Conservation (phyloP, 2,329 filamentous ascomycete genomes). For the Arthrobotrys sinensis region DNA sequence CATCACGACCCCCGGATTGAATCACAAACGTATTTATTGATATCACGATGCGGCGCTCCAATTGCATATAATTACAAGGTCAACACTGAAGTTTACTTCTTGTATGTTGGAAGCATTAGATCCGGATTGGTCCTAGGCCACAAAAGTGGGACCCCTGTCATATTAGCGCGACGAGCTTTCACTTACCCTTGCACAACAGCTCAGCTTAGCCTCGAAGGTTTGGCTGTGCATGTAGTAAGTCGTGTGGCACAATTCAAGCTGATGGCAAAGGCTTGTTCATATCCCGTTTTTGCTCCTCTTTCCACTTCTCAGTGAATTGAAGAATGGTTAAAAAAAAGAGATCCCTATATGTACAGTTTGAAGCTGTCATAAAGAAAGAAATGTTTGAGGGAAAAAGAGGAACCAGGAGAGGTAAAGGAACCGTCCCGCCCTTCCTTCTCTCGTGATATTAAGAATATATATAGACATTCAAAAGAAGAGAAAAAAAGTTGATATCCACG, state of each 20-base stretch:
- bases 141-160: not conserved
- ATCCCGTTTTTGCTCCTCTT: too few relatives aligned
- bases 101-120: not conserved
- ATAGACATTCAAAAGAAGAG: constrained; percentile 27
- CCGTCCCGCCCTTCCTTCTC: constrained; percentile 8
- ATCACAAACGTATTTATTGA: too few relatives aligned
- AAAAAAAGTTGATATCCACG: constrained; percentile 29
- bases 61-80: too few relatives aligned
- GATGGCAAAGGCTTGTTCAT: too few relatives aligned
- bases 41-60: too few relatives aligned
- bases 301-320: not conserved
- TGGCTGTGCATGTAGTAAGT: not conserved
- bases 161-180: not conserved
- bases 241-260: not conserved
- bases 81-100: too few relatives aligned
- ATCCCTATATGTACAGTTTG: constrained; percentile 24
- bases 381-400: constrained; percentile 4
- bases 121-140: too few relatives aligned
- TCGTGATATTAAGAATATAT: constrained; percentile 44
- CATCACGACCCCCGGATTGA: too few relatives aligned
- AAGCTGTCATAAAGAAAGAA: constrained; percentile 25
- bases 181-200: not conserved
- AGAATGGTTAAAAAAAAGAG: not conserved
- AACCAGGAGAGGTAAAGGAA: constrained; percentile 9
- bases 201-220: constrained; percentile 3